Conservation (phyloP, 2,329 filamentous ascomycete genomes). For the Tolypocladium ophioglossoides region DNA sequence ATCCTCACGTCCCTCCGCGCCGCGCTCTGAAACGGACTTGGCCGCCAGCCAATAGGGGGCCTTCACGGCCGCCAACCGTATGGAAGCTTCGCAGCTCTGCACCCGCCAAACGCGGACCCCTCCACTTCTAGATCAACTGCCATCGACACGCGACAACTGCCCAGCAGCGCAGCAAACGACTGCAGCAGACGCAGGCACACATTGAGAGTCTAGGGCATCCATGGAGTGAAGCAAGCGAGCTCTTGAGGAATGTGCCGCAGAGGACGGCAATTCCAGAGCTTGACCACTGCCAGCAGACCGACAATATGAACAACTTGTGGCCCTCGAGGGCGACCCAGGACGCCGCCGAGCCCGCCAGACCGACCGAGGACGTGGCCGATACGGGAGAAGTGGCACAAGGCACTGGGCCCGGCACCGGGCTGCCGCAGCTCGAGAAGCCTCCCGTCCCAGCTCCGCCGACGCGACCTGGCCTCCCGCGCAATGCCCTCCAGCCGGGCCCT, state of each 20-base stretch:
- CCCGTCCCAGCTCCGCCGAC: slow-evolving; percentile 4
- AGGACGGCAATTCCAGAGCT: slow-evolving; percentile 1
- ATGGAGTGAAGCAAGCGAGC: background rate
- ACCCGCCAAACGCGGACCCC: background rate
- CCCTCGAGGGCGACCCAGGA: slow-evolving; percentile 25
- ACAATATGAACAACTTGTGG: slow-evolving; percentile 36
- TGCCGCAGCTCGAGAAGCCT: slow-evolving; percentile 22
- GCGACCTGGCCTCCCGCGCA: slow-evolving; percentile 9
- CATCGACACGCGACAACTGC: slow-evolving; percentile 1
- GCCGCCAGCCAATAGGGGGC: background rate
- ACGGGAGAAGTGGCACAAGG: slow-evolving; percentile 24
- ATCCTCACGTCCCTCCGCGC: no score
- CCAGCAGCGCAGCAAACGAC: background rate
- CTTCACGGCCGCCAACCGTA: background rate
- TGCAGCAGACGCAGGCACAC: background rate
- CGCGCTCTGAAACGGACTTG: no score
- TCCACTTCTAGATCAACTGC: background rate
- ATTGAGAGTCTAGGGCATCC: background rate
- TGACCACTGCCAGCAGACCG: slow-evolving; percentile 4
- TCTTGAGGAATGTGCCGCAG: slow-evolving; percentile 1
- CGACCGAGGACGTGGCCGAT: slow-evolving; percentile 29
- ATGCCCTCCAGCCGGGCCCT: slow-evolving; percentile 14
- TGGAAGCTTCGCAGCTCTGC: background rate
- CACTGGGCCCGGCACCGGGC: slow-evolving; percentile 22
- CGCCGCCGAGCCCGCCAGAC: slow-evolving; percentile 12